Conservation (phyloP, 768 basidiomycete species). For the Piloderma croceum region DNA sequence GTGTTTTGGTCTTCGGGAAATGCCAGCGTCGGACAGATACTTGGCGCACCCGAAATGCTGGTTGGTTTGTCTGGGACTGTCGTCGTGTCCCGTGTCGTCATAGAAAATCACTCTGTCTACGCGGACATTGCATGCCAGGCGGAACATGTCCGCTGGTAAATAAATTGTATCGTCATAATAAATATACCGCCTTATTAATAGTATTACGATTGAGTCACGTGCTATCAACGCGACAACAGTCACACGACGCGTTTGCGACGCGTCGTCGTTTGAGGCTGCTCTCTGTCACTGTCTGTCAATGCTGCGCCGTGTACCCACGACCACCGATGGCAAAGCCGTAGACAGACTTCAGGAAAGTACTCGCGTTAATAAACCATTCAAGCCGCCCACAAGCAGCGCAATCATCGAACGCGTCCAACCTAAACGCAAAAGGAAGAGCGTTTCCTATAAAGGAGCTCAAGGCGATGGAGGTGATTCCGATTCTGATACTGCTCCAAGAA, state of each 20-base stretch:
- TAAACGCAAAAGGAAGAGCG: conserved; percentile 78
- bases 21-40: conserved; percentile 36
- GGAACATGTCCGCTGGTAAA: conserved; percentile 35
- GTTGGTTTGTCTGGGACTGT: conserved; percentile 39
- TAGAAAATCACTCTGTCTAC: conserved; percentile 57
- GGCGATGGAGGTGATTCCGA: conserved; percentile 55
- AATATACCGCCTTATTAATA: no score
- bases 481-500: conserved; percentile 35
- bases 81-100: conserved; percentile 50
- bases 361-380: conserved; percentile 77
- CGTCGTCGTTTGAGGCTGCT: no score
- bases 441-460: conserved; percentile 76
- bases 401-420: conserved; percentile 53
- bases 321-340: conserved; percentile 59
- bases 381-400: conserved; percentile 51
- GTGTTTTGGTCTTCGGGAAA: conserved; percentile 56
- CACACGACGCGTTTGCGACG: no score
- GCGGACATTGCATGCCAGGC: conserved; percentile 44
- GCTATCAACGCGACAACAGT: no score
- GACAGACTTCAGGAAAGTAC: conserved; percentile 67
- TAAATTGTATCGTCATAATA: no score
- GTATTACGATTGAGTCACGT: no score
- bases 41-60: conserved; percentile 45
- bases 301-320: conserved; percentile 67
- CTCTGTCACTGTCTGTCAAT: no score